These are phyloP conservation scores for Magnaporthales sp. DNA, from an alignment of 2,329 filamentous ascomycete species.

Conservation along the genomic window DNA sequence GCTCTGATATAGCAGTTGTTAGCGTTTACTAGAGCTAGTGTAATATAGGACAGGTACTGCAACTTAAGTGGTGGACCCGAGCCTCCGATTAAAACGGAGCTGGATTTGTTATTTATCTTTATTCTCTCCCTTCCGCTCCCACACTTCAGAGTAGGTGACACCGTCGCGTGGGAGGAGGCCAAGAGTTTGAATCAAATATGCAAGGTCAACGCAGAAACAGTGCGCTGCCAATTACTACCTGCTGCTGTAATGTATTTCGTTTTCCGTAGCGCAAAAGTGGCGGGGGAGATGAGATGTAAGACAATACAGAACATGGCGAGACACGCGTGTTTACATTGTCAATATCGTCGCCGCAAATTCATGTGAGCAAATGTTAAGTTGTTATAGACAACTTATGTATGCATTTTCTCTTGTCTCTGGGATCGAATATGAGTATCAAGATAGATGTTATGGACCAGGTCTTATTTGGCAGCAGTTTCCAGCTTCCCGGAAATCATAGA, in stretches of 20 bases:
- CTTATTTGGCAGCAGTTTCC: not conserved
- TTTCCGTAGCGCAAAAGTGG: not conserved
- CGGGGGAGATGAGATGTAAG: not conserved
- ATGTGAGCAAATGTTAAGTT: too few relatives aligned
- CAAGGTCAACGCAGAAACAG: not conserved
- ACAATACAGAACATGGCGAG: not conserved
- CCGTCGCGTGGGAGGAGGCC: not conserved
- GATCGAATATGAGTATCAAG: not conserved
- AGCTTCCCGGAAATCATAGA: not conserved
- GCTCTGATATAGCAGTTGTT: not conserved
- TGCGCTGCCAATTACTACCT: not conserved
- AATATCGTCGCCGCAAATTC: not conserved
- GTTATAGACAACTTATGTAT: not conserved
- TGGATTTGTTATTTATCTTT: not conserved
- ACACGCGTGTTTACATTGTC: not conserved
- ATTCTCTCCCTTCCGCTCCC: not conserved
- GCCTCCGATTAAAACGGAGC: not conserved
- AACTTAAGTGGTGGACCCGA: not conserved
- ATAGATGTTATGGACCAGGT: not conserved
- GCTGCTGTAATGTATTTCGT: not conserved
- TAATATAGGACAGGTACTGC: not conserved
- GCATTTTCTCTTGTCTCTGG: not conserved
- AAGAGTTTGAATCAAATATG: not conserved
- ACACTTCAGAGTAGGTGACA: not conserved
- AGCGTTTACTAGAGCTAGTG: not conserved